Percentiles rank a stretch among this genome's conserved stretches.
Evolutionary conservation across 495 filamentous ascomycete species (phyloP).

Genomic region (Patellaria atrata): DNA sequence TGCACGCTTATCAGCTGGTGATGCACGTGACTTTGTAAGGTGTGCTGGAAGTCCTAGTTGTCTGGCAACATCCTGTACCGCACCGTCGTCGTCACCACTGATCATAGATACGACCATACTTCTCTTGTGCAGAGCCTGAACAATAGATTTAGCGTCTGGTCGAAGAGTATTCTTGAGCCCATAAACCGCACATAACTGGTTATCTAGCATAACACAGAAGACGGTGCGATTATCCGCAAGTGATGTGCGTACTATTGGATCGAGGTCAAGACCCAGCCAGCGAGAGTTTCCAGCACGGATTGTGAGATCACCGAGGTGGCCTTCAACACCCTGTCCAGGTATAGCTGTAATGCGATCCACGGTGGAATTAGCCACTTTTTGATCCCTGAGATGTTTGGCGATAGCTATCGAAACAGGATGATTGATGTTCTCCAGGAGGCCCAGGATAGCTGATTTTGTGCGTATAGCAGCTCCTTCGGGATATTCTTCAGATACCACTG

Average conservation of each 20-base stretch:
- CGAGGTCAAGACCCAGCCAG: conserved; percentile 36
- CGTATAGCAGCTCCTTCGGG: background rate
- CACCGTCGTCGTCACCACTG: conserved; percentile 50
- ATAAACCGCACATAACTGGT: conserved; percentile 38
- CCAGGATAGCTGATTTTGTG: conserved; percentile 27
- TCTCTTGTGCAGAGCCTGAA: conserved; percentile 37
- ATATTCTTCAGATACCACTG: conserved; percentile 2
- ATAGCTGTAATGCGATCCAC: conserved; percentile 34
- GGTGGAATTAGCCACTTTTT: conserved; percentile 19
- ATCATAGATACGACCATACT: conserved; percentile 45
- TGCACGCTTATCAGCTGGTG: conserved; percentile 45
- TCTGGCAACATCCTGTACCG: conserved; percentile 39
- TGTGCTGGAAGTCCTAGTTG: conserved; percentile 36
- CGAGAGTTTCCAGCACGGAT: conserved; percentile 47
- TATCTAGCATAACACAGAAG: conserved; percentile 46
- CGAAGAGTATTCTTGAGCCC: conserved; percentile 47
- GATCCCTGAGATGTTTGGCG: conserved; percentile 31
- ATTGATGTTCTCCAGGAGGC: conserved; percentile 37
- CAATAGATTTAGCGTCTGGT: conserved; percentile 35
- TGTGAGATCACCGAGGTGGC: conserved; percentile 16
- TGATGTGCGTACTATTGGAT: conserved; percentile 31
- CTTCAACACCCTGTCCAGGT: conserved; percentile 38
- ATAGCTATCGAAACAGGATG: conserved; percentile 57
- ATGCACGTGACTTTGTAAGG: conserved; percentile 37
- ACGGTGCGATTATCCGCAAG: conserved; percentile 36